These are phyloP conservation scores for Thalassiosira sp. DNA, from an alignment of 352 stramenopile species.

Conservation along the genomic window DNA sequence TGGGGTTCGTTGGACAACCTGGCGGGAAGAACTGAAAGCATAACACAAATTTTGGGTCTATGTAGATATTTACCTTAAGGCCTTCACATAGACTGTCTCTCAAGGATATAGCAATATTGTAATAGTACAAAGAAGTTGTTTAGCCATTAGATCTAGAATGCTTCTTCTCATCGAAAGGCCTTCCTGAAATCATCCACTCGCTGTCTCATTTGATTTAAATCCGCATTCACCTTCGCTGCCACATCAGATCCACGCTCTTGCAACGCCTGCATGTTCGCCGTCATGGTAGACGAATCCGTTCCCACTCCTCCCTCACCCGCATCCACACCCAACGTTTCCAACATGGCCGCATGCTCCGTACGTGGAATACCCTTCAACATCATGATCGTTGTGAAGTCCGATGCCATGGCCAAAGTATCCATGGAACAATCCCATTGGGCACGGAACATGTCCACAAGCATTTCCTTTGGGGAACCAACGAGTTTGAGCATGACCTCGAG, in stretches of 20 bases:
- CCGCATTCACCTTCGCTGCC: constrained; percentile 71
- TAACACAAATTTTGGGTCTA: too few species aligned
- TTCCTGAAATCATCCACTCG: constrained; percentile 81
- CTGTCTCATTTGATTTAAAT: constrained; percentile 81
- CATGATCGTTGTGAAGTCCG: constrained; percentile 94
- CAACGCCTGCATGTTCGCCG: constrained; percentile 70
- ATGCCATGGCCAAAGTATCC: constrained; percentile 84
- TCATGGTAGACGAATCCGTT: constrained; percentile 56
- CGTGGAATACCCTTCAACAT: constrained; percentile 90
- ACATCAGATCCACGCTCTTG: constrained; percentile 66
- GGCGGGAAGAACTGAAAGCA: too few species aligned
- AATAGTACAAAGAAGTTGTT: too few species aligned
- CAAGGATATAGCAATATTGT: too few species aligned
- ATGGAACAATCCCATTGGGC: constrained; percentile 89
- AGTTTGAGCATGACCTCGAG: constrained; percentile 97
- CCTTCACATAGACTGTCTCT: too few species aligned
- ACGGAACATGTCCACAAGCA: constrained; percentile 96
- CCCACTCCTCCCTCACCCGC: constrained; percentile 60
- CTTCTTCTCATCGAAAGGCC: constrained; percentile 67
- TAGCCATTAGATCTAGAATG: too few species aligned
- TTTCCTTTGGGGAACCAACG: constrained; percentile 92
- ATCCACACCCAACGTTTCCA: constrained; percentile 83
- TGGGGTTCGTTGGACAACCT: too few species aligned
- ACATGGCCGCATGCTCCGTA: constrained; percentile 78
- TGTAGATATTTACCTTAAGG: too few species aligned